Conservation (phyloP, 257 asterid genomes). For the Paulownia fortunei region DNA sequence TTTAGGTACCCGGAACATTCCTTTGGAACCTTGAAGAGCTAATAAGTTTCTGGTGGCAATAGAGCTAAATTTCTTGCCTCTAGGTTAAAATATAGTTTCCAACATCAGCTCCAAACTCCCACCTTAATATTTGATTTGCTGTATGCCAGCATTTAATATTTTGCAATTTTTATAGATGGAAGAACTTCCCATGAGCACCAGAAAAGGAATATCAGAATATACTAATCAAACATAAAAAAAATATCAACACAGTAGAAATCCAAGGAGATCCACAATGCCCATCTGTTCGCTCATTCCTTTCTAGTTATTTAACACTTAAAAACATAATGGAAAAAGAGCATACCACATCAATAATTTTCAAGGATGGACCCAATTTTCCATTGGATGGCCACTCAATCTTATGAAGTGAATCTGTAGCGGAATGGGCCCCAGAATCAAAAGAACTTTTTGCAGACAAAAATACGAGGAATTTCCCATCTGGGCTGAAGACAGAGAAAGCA, state of each 20-base stretch:
- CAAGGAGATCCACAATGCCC: neutral
- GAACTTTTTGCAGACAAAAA: conserved; percentile 79
- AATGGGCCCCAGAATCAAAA: conserved; percentile 86
- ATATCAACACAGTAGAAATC: neutral
- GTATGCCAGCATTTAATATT: neutral
- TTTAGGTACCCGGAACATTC: neutral
- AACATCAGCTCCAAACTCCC: neutral
- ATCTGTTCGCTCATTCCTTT: neutral
- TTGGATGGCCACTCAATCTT: conserved; percentile 77
- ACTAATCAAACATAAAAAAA: neutral
- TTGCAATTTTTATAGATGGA: neutral
- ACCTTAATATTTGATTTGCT: neutral
- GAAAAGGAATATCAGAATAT: neutral
- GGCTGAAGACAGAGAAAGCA: conserved; percentile 55
- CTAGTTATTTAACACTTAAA: neutral
- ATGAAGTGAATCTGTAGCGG: conserved; percentile 85
- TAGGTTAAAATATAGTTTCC: neutral
- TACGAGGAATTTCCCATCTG: conserved; percentile 76
- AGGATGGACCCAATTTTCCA: conserved; percentile 53
- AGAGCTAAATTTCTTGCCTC: neutral
- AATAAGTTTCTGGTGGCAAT: neutral
- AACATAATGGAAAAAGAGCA: conserved; percentile 28
- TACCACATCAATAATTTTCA: conserved; percentile 74
- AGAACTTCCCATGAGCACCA: conserved; percentile 8
- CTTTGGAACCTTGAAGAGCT: neutral